A percentile compares a stretch with the other conserved stretches of the same genome.
Conservation (phyloP, 306 rosid genomes). For the Urtica urens region DNA sequence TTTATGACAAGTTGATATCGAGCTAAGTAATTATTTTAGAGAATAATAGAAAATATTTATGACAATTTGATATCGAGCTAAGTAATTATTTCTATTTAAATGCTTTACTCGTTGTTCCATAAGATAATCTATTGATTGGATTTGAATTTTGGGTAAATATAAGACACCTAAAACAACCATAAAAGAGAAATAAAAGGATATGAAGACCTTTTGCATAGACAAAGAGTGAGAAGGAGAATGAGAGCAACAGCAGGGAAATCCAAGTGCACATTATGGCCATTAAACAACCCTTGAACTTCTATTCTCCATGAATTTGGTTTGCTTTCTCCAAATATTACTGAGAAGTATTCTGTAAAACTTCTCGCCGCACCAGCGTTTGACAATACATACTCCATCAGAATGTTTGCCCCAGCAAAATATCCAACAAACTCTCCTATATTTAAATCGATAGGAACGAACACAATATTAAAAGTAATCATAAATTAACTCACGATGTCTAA, state of each 20-base stretch:
- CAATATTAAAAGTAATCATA: no score
- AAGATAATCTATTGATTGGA: no score
- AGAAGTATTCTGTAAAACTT: constrained; percentile 64
- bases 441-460: no score
- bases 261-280: constrained; percentile 49
- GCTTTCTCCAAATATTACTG: constrained; percentile 48
- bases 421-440: constrained; percentile 84
- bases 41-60: no score
- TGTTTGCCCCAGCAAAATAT: constrained; percentile 91
- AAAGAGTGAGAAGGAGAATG: constrained; percentile 74
- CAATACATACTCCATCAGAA: constrained; percentile 83
- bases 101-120: no score
- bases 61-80: no score
- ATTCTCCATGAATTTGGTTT: constrained; percentile 66
- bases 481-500: no score
- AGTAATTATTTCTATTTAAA: no score
- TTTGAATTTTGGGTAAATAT: no score
- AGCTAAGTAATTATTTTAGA: no score
- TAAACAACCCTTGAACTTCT: constrained; percentile 49
- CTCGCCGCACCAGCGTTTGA: constrained; percentile 95
- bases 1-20: no score
- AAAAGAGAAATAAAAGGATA: not conserved
- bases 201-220: constrained; percentile 73
- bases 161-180: no score
- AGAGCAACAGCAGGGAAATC: constrained; percentile 92